Base-by-base conservation (phyloP, 495 filamentous ascomycete species). In the Penicillium canariense region DNA sequence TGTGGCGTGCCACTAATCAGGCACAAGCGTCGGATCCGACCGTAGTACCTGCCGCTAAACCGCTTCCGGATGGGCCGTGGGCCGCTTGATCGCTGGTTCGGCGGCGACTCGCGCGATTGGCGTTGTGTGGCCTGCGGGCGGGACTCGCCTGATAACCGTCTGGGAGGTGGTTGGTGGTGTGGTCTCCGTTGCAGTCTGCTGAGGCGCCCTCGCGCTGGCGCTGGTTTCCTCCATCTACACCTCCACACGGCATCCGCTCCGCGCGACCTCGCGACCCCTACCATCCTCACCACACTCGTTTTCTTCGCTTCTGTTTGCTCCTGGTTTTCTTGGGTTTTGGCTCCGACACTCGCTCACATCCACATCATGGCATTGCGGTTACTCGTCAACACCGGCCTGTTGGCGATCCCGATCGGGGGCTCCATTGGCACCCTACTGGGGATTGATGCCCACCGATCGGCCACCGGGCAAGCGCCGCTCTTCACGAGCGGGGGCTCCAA, bases 351-450 rank as follows among this genome's bases (percentile, higher is more conserved):
- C n/a, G n/a, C n/a, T n/a, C 35, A 61, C 44, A 34, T 18, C 26
- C 25, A 5, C 32, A 58, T 4, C 28, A 63, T 63, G 61, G 61
- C 57, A 11, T 25, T 76, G 14, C 59, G 63, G 54, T 55, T 68
- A 43, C 46, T 77, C 42, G 65, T 77, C 52, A 77, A 72, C 60
- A 59, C 60, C 9, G 46, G 57, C 50, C 67, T 77, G 6, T 44
- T 74, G 32, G 68, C 62, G 12, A 67, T 77, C 31, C 74, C 74
- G 11, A 66, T 76, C 46, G 74, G 69, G 12, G 65, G 61, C 17
- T 67, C 68, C 9, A 43, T 77, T 11, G 73, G 73, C 15, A 60
- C 70, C 8, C 52, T 74, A 6, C 50, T 74, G 14, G 74, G 71
- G 5, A 70, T 77, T 48, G 69, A 76, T 18, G 60, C 61, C n/a